A percentile compares a stretch with the other conserved stretches of the same genome.
phyloP scores from a whole-genome alignment of 768 basidiomycete genomes.

The Termitomyces bulborhizus region DNA sequence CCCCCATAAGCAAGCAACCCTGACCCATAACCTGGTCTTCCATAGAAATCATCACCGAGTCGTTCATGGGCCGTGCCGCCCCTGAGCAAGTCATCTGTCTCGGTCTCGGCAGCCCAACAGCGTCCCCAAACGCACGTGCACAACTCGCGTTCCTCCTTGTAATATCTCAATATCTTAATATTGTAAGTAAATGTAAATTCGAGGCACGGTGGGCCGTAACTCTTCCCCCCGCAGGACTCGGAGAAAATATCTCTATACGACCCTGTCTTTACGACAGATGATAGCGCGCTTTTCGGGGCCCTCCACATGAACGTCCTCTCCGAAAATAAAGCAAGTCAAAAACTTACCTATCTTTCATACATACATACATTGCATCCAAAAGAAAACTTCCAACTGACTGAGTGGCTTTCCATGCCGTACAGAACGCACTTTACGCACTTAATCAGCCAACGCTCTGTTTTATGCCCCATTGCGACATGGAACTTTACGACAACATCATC shows the following conservation, averaged over 20 bases:
- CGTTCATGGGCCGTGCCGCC: constrained; percentile 20
- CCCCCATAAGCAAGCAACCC: constrained; percentile 2
- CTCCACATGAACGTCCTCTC: constrained; percentile 29
- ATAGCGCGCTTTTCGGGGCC: constrained; percentile 44
- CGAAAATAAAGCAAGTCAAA: constrained; percentile 44
- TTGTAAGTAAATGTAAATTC: constrained; percentile 39
- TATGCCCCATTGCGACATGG: constrained; percentile 78
- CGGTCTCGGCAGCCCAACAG: constrained; percentile 67
- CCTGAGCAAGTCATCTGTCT: constrained; percentile 52
- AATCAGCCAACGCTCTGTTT: constrained; percentile 54
- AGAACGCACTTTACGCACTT: constrained; percentile 29
- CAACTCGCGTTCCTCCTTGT: constrained; percentile 65
- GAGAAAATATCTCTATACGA: constrained; percentile 53
- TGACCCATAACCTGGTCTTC: constrained; percentile 1
- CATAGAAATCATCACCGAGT: constrained; percentile 30
- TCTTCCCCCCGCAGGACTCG: constrained; percentile 32
- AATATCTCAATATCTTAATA: constrained; percentile 43
- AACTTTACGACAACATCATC: constrained; percentile 61
- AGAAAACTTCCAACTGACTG: no score
- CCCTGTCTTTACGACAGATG: constrained; percentile 66
- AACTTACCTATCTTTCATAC: not conserved
- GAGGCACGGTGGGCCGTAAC: not conserved
- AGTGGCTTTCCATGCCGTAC: not conserved
- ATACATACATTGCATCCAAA: no score
- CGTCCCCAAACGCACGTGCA: constrained; percentile 53